These are phyloP conservation scores for Ceratopteris richardii DNA, from an alignment of 75 land plant genomes.

Conservation along the genomic window DNA sequence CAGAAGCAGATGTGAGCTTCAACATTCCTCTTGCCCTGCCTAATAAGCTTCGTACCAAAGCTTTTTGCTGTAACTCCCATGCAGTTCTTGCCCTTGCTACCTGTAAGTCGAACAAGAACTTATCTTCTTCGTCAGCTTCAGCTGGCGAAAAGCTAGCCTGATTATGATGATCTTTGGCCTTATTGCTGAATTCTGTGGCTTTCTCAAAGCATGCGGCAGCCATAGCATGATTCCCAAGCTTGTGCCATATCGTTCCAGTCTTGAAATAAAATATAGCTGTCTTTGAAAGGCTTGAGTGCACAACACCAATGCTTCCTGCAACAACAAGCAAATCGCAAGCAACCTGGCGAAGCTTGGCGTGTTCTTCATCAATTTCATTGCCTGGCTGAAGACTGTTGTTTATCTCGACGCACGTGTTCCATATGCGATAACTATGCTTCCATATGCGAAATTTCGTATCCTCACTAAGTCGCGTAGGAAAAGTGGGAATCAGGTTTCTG, in stretches of 20 bases:
- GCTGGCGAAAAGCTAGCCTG: not conserved
- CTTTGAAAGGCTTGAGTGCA: constrained; percentile 54
- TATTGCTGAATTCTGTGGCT: constrained; percentile 53
- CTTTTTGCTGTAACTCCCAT: constrained; percentile 53
- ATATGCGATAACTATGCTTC: constrained; percentile 83
- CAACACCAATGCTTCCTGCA: constrained; percentile 46
- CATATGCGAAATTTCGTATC: constrained; percentile 55
- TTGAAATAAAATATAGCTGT: constrained; percentile 57
- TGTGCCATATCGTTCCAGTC: constrained; percentile 75
- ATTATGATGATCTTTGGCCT: constrained; percentile 13
- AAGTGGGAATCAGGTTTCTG: constrained; percentile 16
- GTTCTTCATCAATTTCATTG: constrained; percentile 19
- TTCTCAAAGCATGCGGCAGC: constrained; percentile 69
- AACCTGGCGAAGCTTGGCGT: constrained; percentile 65
- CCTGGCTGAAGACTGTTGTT: constrained; percentile 37
- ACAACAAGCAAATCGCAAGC: constrained; percentile 62
- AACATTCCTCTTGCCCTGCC: constrained; percentile 55
- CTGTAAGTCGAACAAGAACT: constrained; percentile 56
- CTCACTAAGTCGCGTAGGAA: constrained; percentile 31
- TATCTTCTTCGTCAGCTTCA: constrained; percentile 37
- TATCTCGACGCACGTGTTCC: constrained; percentile 91
- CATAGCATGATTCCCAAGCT: constrained; percentile 28
- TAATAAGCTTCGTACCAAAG: constrained; percentile 52
- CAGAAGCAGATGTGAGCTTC: constrained; percentile 1
- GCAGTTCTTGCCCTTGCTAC: constrained; percentile 62